Evolutionary conservation across 352 stramenopile genomes (phyloP).

Genomic region (Achlya hypogyna): DNA sequence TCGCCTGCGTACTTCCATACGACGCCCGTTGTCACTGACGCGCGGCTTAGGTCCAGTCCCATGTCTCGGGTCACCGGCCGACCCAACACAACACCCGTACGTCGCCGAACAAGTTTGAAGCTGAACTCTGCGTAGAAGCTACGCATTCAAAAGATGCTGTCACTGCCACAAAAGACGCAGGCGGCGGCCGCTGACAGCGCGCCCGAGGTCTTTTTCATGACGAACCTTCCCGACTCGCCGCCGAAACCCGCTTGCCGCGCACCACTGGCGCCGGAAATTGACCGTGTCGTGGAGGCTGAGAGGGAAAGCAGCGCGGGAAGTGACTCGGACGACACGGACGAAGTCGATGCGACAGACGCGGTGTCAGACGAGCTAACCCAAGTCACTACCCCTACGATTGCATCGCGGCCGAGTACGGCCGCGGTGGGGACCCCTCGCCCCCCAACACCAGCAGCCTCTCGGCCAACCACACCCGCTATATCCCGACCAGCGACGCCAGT

Average conservation of each 20-base stretch:
- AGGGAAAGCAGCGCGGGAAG: neutral
- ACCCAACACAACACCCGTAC: slow-evolving; percentile 14
- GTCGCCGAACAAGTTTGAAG: neutral
- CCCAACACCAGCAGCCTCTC: no score
- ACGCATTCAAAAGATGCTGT: slow-evolving; percentile 11
- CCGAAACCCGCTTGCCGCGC: neutral
- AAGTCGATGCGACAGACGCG: no score
- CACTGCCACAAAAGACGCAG: neutral
- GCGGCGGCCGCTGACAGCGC: neutral
- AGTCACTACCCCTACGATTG: no score
- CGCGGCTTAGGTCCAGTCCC: neutral
- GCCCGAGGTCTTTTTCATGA: slow-evolving; percentile 14
- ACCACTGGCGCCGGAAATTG: neutral
- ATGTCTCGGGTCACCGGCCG: neutral
- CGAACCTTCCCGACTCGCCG: slow-evolving; percentile 15
- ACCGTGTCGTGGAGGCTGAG: neutral
- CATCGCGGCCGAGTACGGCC: no score
- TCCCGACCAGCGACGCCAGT: no score
- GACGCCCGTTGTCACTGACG: neutral
- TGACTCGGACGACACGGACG: no score
- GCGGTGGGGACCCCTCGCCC: no score
- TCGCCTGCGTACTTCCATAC: neutral
- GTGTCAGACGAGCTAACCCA: no score
- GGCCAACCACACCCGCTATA: no score
- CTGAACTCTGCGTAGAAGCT: slow-evolving; percentile 21